Evolutionary conservation across 148 eudicot genomes (phyloP), one percentile per base, ranked within the genome.

Genomic region (Fallopia convolvulus): DNA sequence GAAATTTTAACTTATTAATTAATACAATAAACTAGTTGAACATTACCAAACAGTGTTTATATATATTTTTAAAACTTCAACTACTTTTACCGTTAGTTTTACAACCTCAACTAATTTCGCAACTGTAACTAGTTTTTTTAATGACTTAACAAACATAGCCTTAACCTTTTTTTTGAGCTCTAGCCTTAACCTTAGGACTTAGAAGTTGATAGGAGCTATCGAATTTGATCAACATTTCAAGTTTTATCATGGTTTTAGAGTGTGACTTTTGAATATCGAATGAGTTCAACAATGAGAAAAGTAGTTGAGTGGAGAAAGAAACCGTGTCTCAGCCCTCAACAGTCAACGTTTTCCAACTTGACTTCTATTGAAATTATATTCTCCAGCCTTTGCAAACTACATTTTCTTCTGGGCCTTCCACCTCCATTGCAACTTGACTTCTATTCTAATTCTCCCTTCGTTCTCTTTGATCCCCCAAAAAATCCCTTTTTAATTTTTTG

Each of bases 301-400:
- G 40, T 12, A 2, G 39, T 63, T 63, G 41, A 40, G 70, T 30
- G 70, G 14, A 32, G 33, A 23, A 8, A 30, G 46, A 68, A 68
- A 68, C 46, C 72, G 72, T 39, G 72, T 68, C 44, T 33, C 4
- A 2, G 20, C 44, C 15, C 72, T 68, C 72, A 15, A 39, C 72
- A 39, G 72, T 68, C 72, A 68, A 68, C 46, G 46, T 68, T 68
- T 17, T 39, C 72, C 72, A 68, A 17, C 46, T 33, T 68, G 44
- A 68, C 44, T 68, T 68, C 39, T 68, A 68, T 68, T 14, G 46
- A 68, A 68, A 68, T 68, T 6, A 36, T 33, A 36, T 66, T 66
- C 72, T 36, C 33, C 44, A 33, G 41, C 40, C 71, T 14, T 65
- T 68, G 70, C 70, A 65, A 65, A 5, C 32, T 26, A 63, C 18